Percentiles rank a stretch among this genome's conserved stretches.
Evolutionary conservation across 345 rosid species (phyloP).

Genomic region (Pugionium cornutum): DNA sequence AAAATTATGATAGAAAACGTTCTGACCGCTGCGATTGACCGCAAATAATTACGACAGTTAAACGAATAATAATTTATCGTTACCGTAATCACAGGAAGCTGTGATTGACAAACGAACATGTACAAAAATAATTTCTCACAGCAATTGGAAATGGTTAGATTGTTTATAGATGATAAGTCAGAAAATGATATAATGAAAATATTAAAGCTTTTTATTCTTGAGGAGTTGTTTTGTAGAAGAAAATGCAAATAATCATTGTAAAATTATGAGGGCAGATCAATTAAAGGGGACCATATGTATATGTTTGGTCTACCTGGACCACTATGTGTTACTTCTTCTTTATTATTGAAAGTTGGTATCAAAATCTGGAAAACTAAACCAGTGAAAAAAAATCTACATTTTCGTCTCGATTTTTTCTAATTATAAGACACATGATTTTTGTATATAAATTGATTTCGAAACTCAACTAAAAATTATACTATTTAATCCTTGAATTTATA

Average conservation of each 20-base stretch:
- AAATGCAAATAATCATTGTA: constrained; percentile 16
- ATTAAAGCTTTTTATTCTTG: neutral
- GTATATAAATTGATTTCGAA: neutral
- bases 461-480: neutral
- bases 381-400: neutral
- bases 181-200: neutral
- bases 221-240: constrained; percentile 8
- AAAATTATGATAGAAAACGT: no score
- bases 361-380: neutral
- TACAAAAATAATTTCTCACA: no score
- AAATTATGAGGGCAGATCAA: neutral
- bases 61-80: no score
- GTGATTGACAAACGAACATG: no score
- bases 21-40: no score
- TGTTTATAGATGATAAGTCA: neutral
- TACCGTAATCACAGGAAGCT: no score
- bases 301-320: constrained; percentile 12
- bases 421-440: neutral
- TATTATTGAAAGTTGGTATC: constrained; percentile 12
- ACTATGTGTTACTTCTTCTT: constrained; percentile 10
- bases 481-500: no score
- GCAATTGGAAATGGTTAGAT: no score
- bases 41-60: no score
- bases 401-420: neutral
- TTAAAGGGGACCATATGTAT: constrained; percentile 27